A percentile compares a stretch with the other conserved stretches of the same genome.
Conservation (phyloP, 192 early-diverging fungal genomes). For the Geranomyces variabilis region DNA sequence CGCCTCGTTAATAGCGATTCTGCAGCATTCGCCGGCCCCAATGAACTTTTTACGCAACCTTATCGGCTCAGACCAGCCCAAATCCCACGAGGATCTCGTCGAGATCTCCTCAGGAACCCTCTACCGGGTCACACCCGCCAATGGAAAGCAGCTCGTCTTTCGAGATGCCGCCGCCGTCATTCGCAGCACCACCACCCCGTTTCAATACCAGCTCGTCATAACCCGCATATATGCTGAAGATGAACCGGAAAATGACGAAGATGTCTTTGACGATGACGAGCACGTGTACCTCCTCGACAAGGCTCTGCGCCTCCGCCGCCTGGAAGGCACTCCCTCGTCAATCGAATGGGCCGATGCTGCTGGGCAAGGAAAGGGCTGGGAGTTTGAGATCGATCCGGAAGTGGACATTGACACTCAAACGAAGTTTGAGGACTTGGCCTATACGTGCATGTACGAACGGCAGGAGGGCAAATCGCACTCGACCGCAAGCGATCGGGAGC, state of each 20-base stretch:
- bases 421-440: slow-evolving; percentile 63
- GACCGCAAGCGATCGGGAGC: slow-evolving; percentile 55
- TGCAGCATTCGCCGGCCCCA: not conserved
- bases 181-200: slow-evolving; percentile 62
- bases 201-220: slow-evolving; percentile 79
- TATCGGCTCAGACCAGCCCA: slow-evolving; percentile 56
- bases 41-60: slow-evolving; percentile 72
- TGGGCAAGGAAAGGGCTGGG: slow-evolving; percentile 26
- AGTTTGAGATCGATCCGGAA: slow-evolving; percentile 29
- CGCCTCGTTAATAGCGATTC: no score
- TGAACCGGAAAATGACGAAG: slow-evolving; percentile 65
- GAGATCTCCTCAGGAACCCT: slow-evolving; percentile 68
- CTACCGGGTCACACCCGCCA: slow-evolving; percentile 38
- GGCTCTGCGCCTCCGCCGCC: slow-evolving; percentile 38
- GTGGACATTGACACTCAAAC: slow-evolving; percentile 38
- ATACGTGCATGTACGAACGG: slow-evolving; percentile 70
- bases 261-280: slow-evolving; percentile 67
- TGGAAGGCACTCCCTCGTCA: slow-evolving; percentile 15
- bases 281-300: slow-evolving; percentile 70
- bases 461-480: slow-evolving; percentile 47
- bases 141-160: slow-evolving; percentile 53
- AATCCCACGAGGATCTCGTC: slow-evolving; percentile 41
- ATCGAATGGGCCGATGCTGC: slow-evolving; percentile 65
- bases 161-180: slow-evolving; percentile 69
- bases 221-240: slow-evolving; percentile 77